These are phyloP conservation scores for Vachellia pachyceras DNA, from an alignment of 306 rosid species.

Conservation along the genomic window DNA sequence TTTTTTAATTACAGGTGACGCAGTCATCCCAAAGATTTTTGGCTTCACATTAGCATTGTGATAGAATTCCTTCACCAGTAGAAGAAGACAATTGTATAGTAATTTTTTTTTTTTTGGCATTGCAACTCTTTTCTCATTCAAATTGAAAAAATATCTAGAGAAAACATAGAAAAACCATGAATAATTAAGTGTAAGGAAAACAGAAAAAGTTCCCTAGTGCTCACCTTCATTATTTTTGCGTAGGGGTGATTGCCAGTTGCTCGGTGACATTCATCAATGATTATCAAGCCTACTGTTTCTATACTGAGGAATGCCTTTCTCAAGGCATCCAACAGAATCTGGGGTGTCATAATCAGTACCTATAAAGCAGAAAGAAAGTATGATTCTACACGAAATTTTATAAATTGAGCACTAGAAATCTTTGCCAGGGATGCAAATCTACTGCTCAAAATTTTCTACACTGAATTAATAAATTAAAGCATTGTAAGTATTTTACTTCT, in stretches of 20 bases:
- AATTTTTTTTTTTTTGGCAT: conserved; percentile 3
- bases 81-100: conserved; percentile 31
- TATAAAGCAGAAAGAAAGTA: conserved; percentile 39
- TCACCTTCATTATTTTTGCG: conserved; percentile 86
- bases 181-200: conserved; percentile 31
- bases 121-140: conserved; percentile 17
- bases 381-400: background rate
- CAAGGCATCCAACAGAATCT: conserved; percentile 81
- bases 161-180: conserved; percentile 26
- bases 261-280: conserved; percentile 88
- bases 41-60: conserved; percentile 78
- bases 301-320: conserved; percentile 78
- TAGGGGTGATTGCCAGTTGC: conserved; percentile 90
- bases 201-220: conserved; percentile 13
- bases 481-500: no score
- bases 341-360: conserved; percentile 97
- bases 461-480: background rate
- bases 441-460: background rate
- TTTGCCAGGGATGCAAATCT: background rate
- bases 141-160: background rate
- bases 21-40: conserved; percentile 88
- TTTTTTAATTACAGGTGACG: conserved; percentile 84
- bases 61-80: conserved; percentile 79
- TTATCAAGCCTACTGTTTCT: conserved; percentile 68
- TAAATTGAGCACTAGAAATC: background rate